Base-by-base conservation (phyloP, 441 rosid genomes). In the Arabidopsis hybrid region DNA sequence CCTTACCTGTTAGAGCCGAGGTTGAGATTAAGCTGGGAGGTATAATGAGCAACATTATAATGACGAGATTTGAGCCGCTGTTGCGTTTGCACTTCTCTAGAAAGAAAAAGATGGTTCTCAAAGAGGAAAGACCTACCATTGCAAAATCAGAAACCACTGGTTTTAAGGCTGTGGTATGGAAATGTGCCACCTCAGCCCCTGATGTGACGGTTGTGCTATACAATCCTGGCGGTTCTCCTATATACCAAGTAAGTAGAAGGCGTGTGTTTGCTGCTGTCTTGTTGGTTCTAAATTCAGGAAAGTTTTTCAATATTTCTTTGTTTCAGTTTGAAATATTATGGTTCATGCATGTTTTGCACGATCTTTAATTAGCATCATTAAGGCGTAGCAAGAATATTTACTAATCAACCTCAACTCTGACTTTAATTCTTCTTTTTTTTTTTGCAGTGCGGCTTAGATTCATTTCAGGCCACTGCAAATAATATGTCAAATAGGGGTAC, bases 111-210 rank as follows among this genome's bases (percentile, higher is more conserved):
- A 84, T 87, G 83, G 87, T 84, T 61, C 92, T 96, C 79, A 84
- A 74, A 72, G 92, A 92, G 68, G 97, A 87, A 60, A 75, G 16
- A 59, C 72, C 88, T 60, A 62, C 76, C 62, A 59, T 59, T 42
- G 79, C 72, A 65, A 92, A 79, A 87, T 71, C 90, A 63, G 85
- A 82, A 74, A 79, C 88, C 16, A 74, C 81, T 46, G 93, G 85
- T 73, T 75, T 74, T 8, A 88, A 88, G 77, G 73, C 80, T 64
- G 72, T 96, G 34, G 82, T 88, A 86, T 96, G 99, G 99, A 90
- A 97, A 29, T 88, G 91, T 80, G 85, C 87, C 65, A 83, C 88
- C 71, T 89, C 98, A 42, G 92, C 93, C 58, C 98, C 99, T 71
- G 87, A 89, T 83, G 83, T 92, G 89, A 89, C 85, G 45, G 32